Evolutionary conservation across 768 basidiomycete species (phyloP), one percentile per base, ranked within the genome.

Genomic region (Xerocomellus chrysenteron): DNA sequence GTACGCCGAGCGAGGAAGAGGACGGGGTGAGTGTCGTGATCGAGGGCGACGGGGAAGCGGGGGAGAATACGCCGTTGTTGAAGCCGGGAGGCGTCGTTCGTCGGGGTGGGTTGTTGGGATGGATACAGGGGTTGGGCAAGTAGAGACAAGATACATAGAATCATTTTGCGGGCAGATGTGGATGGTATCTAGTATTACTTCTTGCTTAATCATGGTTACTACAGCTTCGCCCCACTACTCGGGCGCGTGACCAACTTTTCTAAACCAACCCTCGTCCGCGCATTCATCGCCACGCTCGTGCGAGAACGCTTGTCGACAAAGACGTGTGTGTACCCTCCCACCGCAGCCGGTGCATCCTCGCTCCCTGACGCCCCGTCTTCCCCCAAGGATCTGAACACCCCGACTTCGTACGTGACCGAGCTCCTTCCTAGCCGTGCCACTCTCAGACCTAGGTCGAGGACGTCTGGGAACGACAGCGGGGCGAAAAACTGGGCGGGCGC

Each of bases 401-500:
- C 91, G 2, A 93, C 79, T 64, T 92, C 90, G 64, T 93, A 93
- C 1, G 82, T 77, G 40, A 88, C 90, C 0, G 91, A 93, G 64
- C 87, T 90, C 36, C 66, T 84, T 17, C 91, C 90, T 0, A 93
- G 74, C 47, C 80, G 82, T 47, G 68, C 79, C 19, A 92, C 86
- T 7, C 87, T 76, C 42, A 93, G 72, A 26, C 88, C 89, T 12
- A 92, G 78, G 49, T 87, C 82, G 5, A 92, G 74, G 3, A 84
- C 76, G 56, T 85, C 77, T 0, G 91, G 91, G 58, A 92, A 93
- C 1, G 87, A 82, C 0, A 91, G 67, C 2, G 91, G 88, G 0
- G 81, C 69, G 65, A 87, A 90, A 75, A 85, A 93, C 82, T 87
- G 49, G n/a, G 35, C n/a, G 43, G 5, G 13, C 3, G 32, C 11